These are phyloP conservation scores for Jackrogersella minutella DNA, from an alignment of 495 filamentous ascomycete species.

Conservation along the genomic window DNA sequence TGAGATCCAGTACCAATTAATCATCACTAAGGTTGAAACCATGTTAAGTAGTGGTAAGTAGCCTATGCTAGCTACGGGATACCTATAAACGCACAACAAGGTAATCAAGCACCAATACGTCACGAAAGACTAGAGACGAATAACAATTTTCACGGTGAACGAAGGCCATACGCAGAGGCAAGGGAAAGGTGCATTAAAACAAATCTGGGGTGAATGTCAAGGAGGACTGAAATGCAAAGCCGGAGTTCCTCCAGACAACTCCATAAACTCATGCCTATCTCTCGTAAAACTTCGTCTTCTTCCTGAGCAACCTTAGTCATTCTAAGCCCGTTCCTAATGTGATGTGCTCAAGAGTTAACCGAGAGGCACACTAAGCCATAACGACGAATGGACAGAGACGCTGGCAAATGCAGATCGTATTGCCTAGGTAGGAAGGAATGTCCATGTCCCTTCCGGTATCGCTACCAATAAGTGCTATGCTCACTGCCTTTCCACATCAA, in stretches of 20 bases:
- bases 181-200: constrained; percentile 32
- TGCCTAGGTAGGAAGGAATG: constrained; percentile 40
- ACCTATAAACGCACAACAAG: background rate
- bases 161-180: background rate
- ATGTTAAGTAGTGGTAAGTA: background rate
- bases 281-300: constrained; percentile 32
- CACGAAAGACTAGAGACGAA: background rate
- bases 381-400: constrained; percentile 42
- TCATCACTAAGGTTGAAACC: no score
- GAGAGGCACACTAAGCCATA: constrained; percentile 34
- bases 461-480: constrained; percentile 31
- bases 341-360: constrained; percentile 26
- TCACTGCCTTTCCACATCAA: constrained; percentile 21
- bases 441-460: constrained; percentile 24
- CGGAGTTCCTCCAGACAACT: constrained; percentile 22
- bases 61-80: background rate
- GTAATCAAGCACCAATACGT: background rate
- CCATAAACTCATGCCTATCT: constrained; percentile 29
- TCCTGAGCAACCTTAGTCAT: constrained; percentile 30
- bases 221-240: constrained; percentile 32
- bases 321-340: constrained; percentile 22
- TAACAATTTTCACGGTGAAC: background rate
- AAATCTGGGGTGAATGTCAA: constrained; percentile 25
- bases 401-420: constrained; percentile 41
- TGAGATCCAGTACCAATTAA: no score